Evolutionary conservation across 139 green algal species (phyloP).

Genomic region (Chlorokybus atmophyticus): DNA sequence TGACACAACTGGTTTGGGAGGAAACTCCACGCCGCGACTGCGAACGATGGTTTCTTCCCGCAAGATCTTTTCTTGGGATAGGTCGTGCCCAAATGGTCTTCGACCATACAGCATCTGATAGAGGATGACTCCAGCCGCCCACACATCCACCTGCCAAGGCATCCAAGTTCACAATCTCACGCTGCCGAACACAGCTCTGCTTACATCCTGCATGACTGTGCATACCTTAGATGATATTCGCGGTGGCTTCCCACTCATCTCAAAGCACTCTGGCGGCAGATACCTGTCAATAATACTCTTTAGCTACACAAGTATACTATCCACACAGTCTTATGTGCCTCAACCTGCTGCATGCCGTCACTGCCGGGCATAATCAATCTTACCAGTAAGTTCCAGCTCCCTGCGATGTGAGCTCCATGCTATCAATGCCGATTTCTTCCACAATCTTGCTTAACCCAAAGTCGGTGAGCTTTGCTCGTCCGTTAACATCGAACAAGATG

Average conservation of each 20-base stretch:
- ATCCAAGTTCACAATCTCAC: no score
- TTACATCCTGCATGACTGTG: no score
- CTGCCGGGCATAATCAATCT: no score
- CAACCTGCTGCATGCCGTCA: no score
- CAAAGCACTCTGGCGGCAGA: conserved; percentile 68
- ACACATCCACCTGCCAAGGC: conserved; percentile 72
- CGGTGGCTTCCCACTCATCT: conserved; percentile 34
- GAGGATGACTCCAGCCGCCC: conserved; percentile 75
- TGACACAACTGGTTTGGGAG: conserved; percentile 56
- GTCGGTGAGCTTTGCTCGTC: conserved; percentile 83
- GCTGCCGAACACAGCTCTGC: no score
- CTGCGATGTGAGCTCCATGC: conserved; percentile 86
- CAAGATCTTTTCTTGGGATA: conserved; percentile 59
- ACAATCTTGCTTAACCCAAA: conserved; percentile 82
- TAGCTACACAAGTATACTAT: conserved; percentile 6
- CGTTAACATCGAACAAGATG: conserved; percentile 77
- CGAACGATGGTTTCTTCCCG: conserved; percentile 47
- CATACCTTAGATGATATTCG: conserved; percentile 77
- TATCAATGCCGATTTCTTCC: conserved; percentile 10
- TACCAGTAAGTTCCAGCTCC: conserved; percentile 84
- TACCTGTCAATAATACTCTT: conserved; percentile 22
- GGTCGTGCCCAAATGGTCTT: conserved; percentile 60
- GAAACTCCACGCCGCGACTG: conserved; percentile 38
- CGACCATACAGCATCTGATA: conserved; percentile 88
- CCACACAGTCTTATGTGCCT: no score